These are phyloP conservation scores for Sporothrix globosa DNA, from an alignment of 2,329 filamentous ascomycete species.

Conservation along the genomic window DNA sequence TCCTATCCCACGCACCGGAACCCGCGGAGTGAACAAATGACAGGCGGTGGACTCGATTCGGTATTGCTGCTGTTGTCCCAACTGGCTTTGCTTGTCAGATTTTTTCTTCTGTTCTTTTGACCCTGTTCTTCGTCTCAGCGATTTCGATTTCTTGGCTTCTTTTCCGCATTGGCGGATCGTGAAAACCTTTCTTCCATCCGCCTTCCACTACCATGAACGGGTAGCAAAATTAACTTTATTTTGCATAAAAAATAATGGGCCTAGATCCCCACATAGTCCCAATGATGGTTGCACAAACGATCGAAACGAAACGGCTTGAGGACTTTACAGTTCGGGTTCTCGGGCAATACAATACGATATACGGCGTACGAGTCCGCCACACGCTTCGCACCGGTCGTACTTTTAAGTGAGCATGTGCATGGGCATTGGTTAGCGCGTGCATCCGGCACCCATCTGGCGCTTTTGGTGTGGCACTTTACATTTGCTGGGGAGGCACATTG, in stretches of 20 bases:
- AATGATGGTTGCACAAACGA: neutral
- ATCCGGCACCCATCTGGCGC: neutral
- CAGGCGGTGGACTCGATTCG: constrained; percentile 13
- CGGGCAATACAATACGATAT: neutral
- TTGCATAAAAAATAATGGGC: neutral
- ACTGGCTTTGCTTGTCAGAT: neutral
- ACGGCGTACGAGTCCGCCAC: neutral
- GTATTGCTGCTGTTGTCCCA: no score
- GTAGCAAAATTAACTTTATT: neutral
- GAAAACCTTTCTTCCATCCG: neutral
- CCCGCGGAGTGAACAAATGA: constrained; percentile 12
- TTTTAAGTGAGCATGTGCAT: neutral
- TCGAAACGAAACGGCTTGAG: neutral
- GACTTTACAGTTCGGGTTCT: neutral
- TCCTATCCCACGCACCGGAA: neutral
- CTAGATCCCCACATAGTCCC: no score
- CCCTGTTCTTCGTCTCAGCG: neutral
- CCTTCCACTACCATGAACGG: neutral
- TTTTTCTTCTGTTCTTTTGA: neutral
- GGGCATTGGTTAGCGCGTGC: neutral
- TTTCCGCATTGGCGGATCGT: neutral
- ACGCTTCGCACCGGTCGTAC: neutral
- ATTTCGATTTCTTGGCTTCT: neutral
- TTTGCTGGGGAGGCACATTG: constrained; percentile 8
- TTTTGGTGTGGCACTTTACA: neutral